phyloP scores from a whole-genome alignment of 495 filamentous ascomycete species.

The Aspergillus campestris region DNA sequence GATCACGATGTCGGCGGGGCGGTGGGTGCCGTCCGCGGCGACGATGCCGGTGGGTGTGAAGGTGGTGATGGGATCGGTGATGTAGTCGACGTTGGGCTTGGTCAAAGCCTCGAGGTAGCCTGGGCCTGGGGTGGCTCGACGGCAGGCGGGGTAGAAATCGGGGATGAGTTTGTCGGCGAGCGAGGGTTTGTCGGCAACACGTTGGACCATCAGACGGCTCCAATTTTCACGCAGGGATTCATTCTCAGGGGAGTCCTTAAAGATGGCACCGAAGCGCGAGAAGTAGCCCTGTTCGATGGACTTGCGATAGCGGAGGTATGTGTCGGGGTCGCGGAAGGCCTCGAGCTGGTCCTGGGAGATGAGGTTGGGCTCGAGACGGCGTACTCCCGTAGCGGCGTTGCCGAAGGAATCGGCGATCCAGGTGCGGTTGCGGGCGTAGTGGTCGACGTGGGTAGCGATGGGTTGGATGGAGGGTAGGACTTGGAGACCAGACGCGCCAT shows the following conservation, averaged over 20 bases:
- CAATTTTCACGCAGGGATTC: constrained; percentile 38
- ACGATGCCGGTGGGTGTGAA: constrained; percentile 51
- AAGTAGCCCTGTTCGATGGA: constrained; percentile 48
- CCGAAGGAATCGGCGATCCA: constrained; percentile 58
- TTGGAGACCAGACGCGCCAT: constrained; percentile 50
- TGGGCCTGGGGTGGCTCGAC: constrained; percentile 61
- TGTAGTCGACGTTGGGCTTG: constrained; percentile 54
- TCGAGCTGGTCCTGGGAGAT: constrained; percentile 42
- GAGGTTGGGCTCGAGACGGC: constrained; percentile 37
- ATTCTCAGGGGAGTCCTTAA: constrained; percentile 48
- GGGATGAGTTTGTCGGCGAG: constrained; percentile 49
- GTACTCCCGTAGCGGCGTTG: constrained; percentile 21
- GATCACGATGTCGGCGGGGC: constrained; percentile 51
- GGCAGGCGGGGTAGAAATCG: constrained; percentile 58
- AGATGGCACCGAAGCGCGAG: constrained; percentile 46
- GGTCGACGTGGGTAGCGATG: constrained; percentile 47
- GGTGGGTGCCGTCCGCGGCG: constrained; percentile 41
- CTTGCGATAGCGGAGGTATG: constrained; percentile 43
- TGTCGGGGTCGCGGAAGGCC: constrained; percentile 39
- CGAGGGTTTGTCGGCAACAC: constrained; percentile 45
- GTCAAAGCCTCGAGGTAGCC: constrained; percentile 64
- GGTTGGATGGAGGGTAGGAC: constrained; percentile 49
- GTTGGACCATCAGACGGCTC: constrained; percentile 41
- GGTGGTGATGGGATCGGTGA: constrained; percentile 45
- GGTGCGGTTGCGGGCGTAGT: constrained; percentile 58